Evolutionary conservation across 768 basidiomycete species (phyloP).

Genomic region (Hericium erinaceus): DNA sequence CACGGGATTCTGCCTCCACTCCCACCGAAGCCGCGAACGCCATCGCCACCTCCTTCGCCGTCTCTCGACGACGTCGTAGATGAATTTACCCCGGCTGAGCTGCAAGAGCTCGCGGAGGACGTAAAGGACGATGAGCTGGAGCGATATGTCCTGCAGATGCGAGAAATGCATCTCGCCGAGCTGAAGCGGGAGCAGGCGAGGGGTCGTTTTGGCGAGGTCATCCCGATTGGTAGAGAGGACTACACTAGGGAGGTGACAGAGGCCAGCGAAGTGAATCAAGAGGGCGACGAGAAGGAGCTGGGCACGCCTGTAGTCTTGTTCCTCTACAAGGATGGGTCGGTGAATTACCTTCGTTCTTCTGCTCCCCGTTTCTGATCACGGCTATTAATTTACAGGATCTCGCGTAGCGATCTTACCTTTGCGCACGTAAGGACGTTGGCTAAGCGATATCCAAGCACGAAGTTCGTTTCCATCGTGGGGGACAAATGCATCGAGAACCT

Average conservation of each 20-base stretch:
- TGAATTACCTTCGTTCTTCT: conserved; percentile 1
- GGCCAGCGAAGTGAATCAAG: conserved; percentile 64
- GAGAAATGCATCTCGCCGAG: conserved; percentile 55
- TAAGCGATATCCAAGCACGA: conserved; percentile 77
- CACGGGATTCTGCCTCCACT: conserved; percentile 84
- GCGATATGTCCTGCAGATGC: conserved; percentile 58
- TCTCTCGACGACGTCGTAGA: conserved; percentile 59
- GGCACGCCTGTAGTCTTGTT: conserved; percentile 94
- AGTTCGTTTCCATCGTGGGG: conserved; percentile 93
- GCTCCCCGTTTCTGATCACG: neutral
- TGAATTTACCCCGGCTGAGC: conserved; percentile 51
- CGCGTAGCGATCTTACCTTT: conserved; percentile 69
- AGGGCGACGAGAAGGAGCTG: conserved; percentile 50
- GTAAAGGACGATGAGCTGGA: conserved; percentile 68
- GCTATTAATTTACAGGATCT: conserved; percentile 42
- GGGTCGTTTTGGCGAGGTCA: conserved; percentile 73
- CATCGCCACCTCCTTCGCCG: conserved; percentile 77
- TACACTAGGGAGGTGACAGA: conserved; percentile 95
- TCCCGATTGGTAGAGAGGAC: conserved; percentile 86
- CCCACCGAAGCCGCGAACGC: conserved; percentile 56
- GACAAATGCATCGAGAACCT: conserved; percentile 95
- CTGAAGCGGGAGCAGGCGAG: conserved; percentile 46
- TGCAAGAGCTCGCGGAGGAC: conserved; percentile 65
- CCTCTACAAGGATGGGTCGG: conserved; percentile 91
- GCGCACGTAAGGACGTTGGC: conserved; percentile 66